A percentile compares a stretch with the other conserved stretches of the same genome.
Conservation (phyloP, 768 basidiomycete species). For the Naganishia randhawae region DNA sequence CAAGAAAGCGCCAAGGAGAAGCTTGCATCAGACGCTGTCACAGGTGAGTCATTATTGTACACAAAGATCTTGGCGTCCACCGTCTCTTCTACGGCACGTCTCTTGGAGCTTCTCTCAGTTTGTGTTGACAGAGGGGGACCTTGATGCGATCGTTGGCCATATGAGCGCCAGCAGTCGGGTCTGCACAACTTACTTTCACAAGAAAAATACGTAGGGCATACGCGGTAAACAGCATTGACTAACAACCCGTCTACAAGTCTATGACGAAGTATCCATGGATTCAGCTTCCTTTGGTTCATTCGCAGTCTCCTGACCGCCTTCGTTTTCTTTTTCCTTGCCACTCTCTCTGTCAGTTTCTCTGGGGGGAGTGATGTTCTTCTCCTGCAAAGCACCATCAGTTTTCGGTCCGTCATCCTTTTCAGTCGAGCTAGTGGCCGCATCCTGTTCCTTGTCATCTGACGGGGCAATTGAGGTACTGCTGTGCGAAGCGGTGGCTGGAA, state of each 20-base stretch:
- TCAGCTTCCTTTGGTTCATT: neutral
- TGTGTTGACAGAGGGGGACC: too few relatives aligned
- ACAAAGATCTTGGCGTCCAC: too few relatives aligned
- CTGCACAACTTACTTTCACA: too few relatives aligned
- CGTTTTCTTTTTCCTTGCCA: neutral
- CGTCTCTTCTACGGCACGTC: too few relatives aligned
- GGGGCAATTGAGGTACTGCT: neutral
- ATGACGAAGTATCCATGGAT: neutral
- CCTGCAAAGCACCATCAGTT: neutral
- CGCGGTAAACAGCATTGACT: too few relatives aligned
- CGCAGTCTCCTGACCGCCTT: neutral
- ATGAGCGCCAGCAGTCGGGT: too few relatives aligned
- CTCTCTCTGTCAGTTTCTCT: neutral
- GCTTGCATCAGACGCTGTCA: too few relatives aligned
- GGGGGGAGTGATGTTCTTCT: neutral
- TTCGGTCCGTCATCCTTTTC: neutral
- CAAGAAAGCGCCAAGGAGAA: too few relatives aligned
- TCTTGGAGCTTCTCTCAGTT: too few relatives aligned
- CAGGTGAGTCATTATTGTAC: too few relatives aligned
- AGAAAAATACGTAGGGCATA: too few relatives aligned
- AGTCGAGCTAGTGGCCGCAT: neutral
- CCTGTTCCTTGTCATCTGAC: neutral
- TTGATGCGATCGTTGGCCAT: too few relatives aligned
- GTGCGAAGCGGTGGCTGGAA: neutral
- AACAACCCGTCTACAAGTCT: neutral